Conservation (phyloP, 1,284 basidiomycete genomes). For the Naganishia albida region DNA sequence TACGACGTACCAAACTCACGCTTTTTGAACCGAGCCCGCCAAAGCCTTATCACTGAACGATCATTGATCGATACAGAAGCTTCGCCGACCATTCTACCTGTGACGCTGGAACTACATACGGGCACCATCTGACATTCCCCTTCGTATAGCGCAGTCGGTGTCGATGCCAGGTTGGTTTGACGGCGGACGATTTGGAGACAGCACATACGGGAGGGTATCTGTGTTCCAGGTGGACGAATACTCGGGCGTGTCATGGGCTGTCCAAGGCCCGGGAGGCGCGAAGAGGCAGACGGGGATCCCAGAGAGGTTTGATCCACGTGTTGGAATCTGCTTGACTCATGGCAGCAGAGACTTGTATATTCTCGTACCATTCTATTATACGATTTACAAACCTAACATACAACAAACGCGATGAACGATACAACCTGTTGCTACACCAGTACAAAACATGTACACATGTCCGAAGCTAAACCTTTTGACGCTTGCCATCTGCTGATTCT, state of each 20-base stretch:
- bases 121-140: too few species aligned
- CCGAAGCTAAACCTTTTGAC: slow-evolving; percentile 17
- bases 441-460: slow-evolving; percentile 8
- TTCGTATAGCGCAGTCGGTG: too few species aligned
- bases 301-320: neutral
- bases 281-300: neutral
- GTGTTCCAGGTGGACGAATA: too few species aligned
- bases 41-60: neutral
- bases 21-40: slow-evolving; percentile 25
- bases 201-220: too few species aligned
- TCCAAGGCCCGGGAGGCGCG: neutral
- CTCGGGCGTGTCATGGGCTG: too few species aligned
- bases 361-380: slow-evolving; percentile 13
- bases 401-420: slow-evolving; percentile 22
- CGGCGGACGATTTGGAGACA: too few species aligned
- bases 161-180: too few species aligned
- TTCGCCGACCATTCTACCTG: too few species aligned
- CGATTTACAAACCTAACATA: slow-evolving; percentile 9
- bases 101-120: too few species aligned
- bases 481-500: slow-evolving; percentile 18
- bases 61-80: too few species aligned
- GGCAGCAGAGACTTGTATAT: neutral
- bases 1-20: slow-evolving; percentile 16
- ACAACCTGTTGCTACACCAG: slow-evolving; percentile 8
- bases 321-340: neutral